Conservation (phyloP, 2,329 filamentous ascomycete genomes). For the Fusarium torreyae region DNA sequence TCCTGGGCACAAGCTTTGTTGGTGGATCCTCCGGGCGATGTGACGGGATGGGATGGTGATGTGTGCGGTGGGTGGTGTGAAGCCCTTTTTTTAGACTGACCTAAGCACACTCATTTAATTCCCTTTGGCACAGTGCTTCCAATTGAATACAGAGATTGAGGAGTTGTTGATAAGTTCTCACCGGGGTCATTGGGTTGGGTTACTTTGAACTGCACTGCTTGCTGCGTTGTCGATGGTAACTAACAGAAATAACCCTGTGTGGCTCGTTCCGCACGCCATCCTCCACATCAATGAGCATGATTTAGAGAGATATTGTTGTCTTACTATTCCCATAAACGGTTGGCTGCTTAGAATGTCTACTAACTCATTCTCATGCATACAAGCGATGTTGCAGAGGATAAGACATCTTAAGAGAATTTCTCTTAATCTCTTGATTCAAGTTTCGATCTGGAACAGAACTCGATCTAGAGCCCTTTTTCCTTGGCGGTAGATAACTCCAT, state of each 20-base stretch:
- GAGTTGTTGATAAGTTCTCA: slow-evolving; percentile 30
- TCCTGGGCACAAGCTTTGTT: slow-evolving; percentile 42
- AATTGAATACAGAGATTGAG: not conserved
- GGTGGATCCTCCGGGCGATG: slow-evolving; percentile 40
- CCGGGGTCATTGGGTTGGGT: slow-evolving; percentile 40
- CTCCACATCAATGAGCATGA: slow-evolving; percentile 40
- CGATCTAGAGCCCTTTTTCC: slow-evolving; percentile 36
- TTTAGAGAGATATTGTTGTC: slow-evolving; percentile 27
- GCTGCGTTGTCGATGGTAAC: slow-evolving; percentile 20
- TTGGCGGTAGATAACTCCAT: slow-evolving; percentile 23
- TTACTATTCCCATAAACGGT: slow-evolving; percentile 13
- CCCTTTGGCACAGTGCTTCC: slow-evolving; percentile 22
- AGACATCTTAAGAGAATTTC: slow-evolving; percentile 17
- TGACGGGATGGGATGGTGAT: slow-evolving; percentile 33
- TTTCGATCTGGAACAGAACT: slow-evolving; percentile 30
- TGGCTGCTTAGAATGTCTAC: slow-evolving; percentile 6
- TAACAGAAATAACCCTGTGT: slow-evolving; percentile 28
- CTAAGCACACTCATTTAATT: slow-evolving; percentile 6
- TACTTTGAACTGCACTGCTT: slow-evolving; percentile 38
- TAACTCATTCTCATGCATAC: slow-evolving; percentile 2
- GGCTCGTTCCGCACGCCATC: slow-evolving; percentile 41
- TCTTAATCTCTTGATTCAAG: slow-evolving; percentile 9
- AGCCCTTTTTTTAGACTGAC: slow-evolving; percentile 42
- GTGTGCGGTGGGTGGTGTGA: slow-evolving; percentile 18
- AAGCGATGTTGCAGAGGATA: slow-evolving; percentile 22